Evolutionary conservation across 805 yeast genomes (phyloP), one percentile per base, ranked within the genome.

Genomic region (Sungouiella thailandica): DNA sequence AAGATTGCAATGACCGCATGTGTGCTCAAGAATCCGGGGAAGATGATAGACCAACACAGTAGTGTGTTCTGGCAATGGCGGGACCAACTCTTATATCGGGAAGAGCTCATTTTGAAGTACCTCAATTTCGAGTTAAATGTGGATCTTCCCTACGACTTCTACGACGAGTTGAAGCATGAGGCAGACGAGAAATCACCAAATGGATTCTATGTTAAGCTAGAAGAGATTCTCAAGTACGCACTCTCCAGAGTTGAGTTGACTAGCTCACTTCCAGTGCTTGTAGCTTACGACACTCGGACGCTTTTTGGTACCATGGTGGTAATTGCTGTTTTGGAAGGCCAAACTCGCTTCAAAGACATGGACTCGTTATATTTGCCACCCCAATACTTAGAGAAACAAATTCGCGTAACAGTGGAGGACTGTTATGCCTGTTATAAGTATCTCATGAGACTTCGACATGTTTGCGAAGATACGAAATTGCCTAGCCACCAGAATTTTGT

Each of bases 21-120:
- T 35, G 50, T 39, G 22, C 30, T 63, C 27, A 61, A 62, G 37
- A 62, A 57, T 40, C 60, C 67, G 4, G 36, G 47, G n/a, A 44
- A 45, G 25, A 40, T 44, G 14, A 48, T 66, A 2, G 68, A 65
- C 31, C 69, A 65, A 40, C 69, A 64, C 23, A 58, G 61, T 36
- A 60, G 58, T 14, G 36, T 56, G 31, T 66, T 64, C 44, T 66
- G 72, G 72, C 54, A 54, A 27, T 66, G 71, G 71, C 35, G 70
- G 20, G 72, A 66, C 46, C 71, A 66, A 46, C 47, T 66, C 7
- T 44, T 66, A 27, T 66, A 57, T 39, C 44, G 72, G 23, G 72
- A 66, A 43, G 72, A 66, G 47, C 47, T 66, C 25, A 57, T 66
- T 9, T 46, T 66, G 15, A 57, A 58, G 41, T 47, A 55, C 23